phyloP scores from a whole-genome alignment of 2,329 filamentous ascomycete species.

The Biscogniauxia marginata region DNA sequence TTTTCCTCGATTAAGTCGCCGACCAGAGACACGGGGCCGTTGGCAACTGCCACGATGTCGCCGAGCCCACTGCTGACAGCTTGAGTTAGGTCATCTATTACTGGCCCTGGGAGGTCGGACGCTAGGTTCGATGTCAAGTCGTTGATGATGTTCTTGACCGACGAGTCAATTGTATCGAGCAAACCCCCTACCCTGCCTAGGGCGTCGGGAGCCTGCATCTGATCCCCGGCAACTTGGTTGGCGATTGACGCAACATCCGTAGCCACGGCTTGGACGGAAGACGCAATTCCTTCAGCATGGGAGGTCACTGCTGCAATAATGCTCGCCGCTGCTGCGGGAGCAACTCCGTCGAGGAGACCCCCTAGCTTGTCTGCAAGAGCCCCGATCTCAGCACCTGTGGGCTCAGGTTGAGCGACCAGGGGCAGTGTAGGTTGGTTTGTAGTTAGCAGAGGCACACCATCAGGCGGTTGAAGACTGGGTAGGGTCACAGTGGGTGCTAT shows the following conservation, averaged over 20 bases:
- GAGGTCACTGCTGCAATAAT: slow-evolving; percentile 21
- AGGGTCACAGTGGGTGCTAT: slow-evolving; percentile 9
- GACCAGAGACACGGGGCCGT: slow-evolving; percentile 20
- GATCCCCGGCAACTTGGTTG: slow-evolving; percentile 13
- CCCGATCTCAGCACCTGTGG: slow-evolving; percentile 13
- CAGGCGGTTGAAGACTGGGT: slow-evolving; percentile 9
- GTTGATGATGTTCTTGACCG: slow-evolving; percentile 17
- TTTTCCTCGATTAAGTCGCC: slow-evolving; percentile 24
- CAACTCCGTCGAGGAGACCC: slow-evolving; percentile 14
- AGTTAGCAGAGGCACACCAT: slow-evolving; percentile 18
- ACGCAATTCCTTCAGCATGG: slow-evolving; percentile 15
- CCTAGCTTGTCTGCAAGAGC: slow-evolving; percentile 16
- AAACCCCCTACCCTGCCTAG: slow-evolving; percentile 18
- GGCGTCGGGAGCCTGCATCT: slow-evolving; percentile 19
- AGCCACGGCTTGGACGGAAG: slow-evolving; percentile 22
- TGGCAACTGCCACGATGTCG: slow-evolving; percentile 17
- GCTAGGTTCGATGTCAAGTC: slow-evolving; percentile 14
- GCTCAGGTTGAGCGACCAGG: slow-evolving; percentile 14
- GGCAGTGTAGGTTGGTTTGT: slow-evolving; percentile 9
- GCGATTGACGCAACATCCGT: slow-evolving; percentile 24
- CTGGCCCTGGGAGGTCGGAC: slow-evolving; percentile 11
- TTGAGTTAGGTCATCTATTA: slow-evolving; percentile 16
- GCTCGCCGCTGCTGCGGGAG: slow-evolving; percentile 15
- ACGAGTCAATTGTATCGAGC: slow-evolving; percentile 21
- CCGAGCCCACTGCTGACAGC: slow-evolving; percentile 20